Conservation (phyloP, 257 asterid species). For the Solanum virginianum region DNA sequence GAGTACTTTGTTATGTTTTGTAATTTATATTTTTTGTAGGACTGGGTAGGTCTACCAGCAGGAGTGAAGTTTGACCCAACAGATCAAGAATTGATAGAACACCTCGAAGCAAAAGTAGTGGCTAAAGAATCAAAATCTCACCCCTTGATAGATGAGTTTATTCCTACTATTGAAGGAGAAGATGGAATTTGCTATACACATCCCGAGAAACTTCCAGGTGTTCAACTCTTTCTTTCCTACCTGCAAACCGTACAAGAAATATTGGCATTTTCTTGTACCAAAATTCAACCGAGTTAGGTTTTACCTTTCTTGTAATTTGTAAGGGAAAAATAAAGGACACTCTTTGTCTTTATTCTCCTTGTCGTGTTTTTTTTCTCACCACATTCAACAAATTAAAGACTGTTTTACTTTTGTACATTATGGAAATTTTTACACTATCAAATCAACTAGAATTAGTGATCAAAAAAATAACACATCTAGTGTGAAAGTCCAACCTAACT, state of each 20-base stretch:
- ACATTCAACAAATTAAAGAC: neutral
- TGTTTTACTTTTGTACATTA: neutral
- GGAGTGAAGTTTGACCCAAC: constrained; percentile 99
- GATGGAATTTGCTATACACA: constrained; percentile 67
- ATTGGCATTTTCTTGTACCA: neutral
- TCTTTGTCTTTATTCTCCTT: constrained; percentile 1
- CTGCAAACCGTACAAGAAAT: neutral
- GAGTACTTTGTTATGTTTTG: neutral
- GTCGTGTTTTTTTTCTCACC: neutral
- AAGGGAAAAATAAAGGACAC: neutral
- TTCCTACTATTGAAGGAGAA: constrained; percentile 61
- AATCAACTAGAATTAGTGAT: neutral
- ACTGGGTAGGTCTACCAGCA: constrained; percentile 97
- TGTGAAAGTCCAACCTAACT: constrained; percentile 38
- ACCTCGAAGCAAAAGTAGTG: constrained; percentile 85
- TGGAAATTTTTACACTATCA: neutral
- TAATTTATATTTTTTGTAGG: constrained; percentile 24
- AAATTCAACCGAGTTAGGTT: constrained; percentile 37
- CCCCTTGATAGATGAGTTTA: constrained; percentile 78
- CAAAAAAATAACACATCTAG: neutral
- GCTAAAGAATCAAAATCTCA: constrained; percentile 81
- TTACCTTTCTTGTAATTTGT: constrained; percentile 5
- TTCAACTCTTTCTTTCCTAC: neutral
- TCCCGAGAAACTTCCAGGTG: constrained; percentile 68
- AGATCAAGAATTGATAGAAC: constrained; percentile 93